Evolutionary conservation across 495 filamentous ascomycete genomes (phyloP).

Genomic region (Penicillium fimorum): DNA sequence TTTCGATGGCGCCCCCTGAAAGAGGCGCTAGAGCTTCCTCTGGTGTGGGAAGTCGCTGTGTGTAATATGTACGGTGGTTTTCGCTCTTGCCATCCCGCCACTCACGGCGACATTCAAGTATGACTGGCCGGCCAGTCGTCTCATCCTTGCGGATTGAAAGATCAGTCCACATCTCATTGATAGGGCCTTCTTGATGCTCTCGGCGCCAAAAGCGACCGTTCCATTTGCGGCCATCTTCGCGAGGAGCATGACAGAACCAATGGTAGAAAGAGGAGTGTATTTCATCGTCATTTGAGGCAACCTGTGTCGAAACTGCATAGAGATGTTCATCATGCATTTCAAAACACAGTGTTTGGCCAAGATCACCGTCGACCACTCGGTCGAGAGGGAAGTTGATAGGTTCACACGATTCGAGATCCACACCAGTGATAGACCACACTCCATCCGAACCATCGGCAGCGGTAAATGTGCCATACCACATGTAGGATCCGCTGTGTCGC

Average conservation of each 20-base stretch:
- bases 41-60: conserved; percentile 53
- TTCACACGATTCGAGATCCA: conserved; percentile 42
- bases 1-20: neutral
- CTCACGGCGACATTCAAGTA: conserved; percentile 70
- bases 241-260: conserved; percentile 60
- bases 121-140: conserved; percentile 54
- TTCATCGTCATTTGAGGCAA: conserved; percentile 61
- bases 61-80: conserved; percentile 68
- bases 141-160: conserved; percentile 66
- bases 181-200: conserved; percentile 68
- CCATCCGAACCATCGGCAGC: conserved; percentile 16
- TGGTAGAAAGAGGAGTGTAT: conserved; percentile 69
- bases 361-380: conserved; percentile 41
- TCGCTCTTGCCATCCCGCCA: conserved; percentile 61
- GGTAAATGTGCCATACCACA: conserved; percentile 62
- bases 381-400: conserved; percentile 13
- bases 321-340: conserved; percentile 67
- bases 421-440: conserved; percentile 59
- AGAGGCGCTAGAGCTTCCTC: conserved; percentile 19
- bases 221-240: conserved; percentile 19
- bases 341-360: conserved; percentile 69
- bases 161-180: conserved; percentile 75
- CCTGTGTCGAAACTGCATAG: conserved; percentile 69
- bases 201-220: conserved; percentile 59
- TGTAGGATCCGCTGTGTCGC: conserved; percentile 60